Evolutionary conservation across 164 flowering plant species (phyloP), one percentile per base, ranked within the genome.

Genomic region (Sextonia rubra): DNA sequence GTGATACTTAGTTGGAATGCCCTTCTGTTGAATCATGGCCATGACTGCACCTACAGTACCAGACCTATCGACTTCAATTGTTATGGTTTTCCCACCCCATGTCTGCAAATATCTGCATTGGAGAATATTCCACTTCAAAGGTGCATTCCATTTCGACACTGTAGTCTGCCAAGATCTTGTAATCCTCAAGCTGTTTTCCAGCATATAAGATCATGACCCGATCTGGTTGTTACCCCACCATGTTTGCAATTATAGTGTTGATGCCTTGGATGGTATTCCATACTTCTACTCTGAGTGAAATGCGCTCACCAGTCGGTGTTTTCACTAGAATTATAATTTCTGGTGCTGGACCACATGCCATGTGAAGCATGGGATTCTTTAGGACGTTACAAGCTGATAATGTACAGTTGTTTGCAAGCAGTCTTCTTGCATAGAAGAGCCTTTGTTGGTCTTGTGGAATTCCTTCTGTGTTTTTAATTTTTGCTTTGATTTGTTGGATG

Each of bases 371-470:
- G n/a, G 74, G 70, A 0, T 64, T 67, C 15, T n/a, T 25, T 23
- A 12, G 52, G 14, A 77, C 68, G 18, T 47, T 32, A 55, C 70
- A 48, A 60, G 73, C 73, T 1, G 74, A 76, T 18, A 82, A 27
- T 48, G 76, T 79, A 26, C 15, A 68, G 47, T 71, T 56, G 47
- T 80, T 76, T 47, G 70, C 75, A 22, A 82, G 81, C 29, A 66
- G 49, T n/a, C 67, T 69, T 24, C 85, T 78, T 29, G 27, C 66
- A 37, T 64, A 74, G 67, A 77, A 9, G 9, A 82, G 75, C n/a
- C 55, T 23, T 24, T 30, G 68, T 2, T 70, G 49, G 44, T 73
- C 68, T 2, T 26, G 48, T 2, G 60, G 68, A 24, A 77, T 66
- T 8, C 73, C 78, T 60, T 79, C 73, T 65, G 60, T 47, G 8